Evolutionary conservation across 176 grass and related monocot species (phyloP).

Genomic region (Dendrocalamus sinicus): DNA sequence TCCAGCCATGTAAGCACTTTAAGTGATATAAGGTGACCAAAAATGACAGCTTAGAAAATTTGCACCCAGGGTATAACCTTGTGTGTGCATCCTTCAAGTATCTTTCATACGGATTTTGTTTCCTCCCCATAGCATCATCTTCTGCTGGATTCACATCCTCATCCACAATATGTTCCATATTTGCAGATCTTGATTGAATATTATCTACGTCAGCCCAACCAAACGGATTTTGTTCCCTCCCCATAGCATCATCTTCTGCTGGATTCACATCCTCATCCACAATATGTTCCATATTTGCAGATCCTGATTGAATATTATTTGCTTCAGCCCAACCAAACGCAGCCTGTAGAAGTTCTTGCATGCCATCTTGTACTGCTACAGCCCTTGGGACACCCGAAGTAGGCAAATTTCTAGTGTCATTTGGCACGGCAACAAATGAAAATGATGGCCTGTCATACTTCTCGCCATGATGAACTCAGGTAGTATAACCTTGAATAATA

Average conservation of each 20-base stretch:
- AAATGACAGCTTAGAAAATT: background rate
- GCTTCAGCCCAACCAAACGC: background rate
- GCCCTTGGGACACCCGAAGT: background rate
- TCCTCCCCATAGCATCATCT: background rate
- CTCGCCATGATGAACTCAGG: background rate
- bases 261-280: background rate
- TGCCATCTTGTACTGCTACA: background rate
- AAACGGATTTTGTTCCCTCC: background rate
- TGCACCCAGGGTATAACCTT: background rate
- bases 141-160: background rate
- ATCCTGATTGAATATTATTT: background rate
- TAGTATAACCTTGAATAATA: no score
- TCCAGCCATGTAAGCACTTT: background rate
- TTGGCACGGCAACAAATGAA: background rate
- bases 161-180: background rate
- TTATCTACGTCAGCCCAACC: background rate
- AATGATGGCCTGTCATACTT: background rate
- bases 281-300: background rate
- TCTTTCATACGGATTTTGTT: background rate
- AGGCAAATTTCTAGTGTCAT: background rate
- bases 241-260: background rate
- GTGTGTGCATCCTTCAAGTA: background rate
- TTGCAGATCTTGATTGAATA: background rate
- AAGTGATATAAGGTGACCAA: background rate
- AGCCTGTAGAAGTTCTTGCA: background rate